Evolutionary conservation across 2,329 filamentous ascomycete genomes (phyloP).

Genomic region (Knoxdaviesia capensis): DNA sequence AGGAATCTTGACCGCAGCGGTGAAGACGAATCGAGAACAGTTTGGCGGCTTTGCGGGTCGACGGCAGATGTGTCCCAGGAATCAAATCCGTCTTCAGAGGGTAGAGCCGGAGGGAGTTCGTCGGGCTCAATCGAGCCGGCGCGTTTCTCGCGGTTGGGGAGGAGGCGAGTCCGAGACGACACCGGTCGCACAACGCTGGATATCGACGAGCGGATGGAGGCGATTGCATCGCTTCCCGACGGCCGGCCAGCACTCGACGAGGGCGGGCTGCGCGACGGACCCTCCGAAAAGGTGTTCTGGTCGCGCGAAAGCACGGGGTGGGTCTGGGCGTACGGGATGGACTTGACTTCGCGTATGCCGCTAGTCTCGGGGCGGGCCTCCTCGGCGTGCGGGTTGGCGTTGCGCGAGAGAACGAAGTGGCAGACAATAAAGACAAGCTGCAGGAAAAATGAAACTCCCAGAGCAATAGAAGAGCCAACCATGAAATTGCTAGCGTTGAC

Average conservation of each 20-base stretch:
- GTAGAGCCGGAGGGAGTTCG: constrained; percentile 6
- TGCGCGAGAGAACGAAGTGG: constrained; percentile 19
- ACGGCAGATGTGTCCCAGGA: constrained; percentile 56
- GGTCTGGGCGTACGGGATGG: constrained; percentile 29
- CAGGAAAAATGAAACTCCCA: constrained; percentile 22
- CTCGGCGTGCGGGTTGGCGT: constrained; percentile 10
- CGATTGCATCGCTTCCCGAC: constrained; percentile 23
- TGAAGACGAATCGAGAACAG: constrained; percentile 28
- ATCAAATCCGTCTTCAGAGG: constrained; percentile 44
- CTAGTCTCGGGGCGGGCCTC: constrained; percentile 6
- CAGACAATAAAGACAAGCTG: constrained; percentile 28
- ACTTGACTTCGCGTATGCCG: constrained; percentile 19
- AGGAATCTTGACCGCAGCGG: constrained; percentile 28
- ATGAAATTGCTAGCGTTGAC: constrained; percentile 16
- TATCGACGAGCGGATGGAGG: constrained; percentile 26
- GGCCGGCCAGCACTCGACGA: constrained; percentile 21
- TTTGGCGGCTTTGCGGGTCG: constrained; percentile 38
- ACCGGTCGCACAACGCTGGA: constrained; percentile 30
- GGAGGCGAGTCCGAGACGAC: constrained; percentile 33
- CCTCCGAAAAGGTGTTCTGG: constrained; percentile 4
- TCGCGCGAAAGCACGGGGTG: constrained; percentile 12
- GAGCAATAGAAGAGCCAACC: constrained; percentile 20
- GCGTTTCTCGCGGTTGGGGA: constrained; percentile 20
- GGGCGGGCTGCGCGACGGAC: constrained; percentile 17
- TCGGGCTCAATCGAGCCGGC: constrained; percentile 27